A percentile compares a stretch with the other conserved stretches of the same genome.
phyloP scores from a whole-genome alignment of 768 basidiomycete species.

The Tylopilus sp. region DNA sequence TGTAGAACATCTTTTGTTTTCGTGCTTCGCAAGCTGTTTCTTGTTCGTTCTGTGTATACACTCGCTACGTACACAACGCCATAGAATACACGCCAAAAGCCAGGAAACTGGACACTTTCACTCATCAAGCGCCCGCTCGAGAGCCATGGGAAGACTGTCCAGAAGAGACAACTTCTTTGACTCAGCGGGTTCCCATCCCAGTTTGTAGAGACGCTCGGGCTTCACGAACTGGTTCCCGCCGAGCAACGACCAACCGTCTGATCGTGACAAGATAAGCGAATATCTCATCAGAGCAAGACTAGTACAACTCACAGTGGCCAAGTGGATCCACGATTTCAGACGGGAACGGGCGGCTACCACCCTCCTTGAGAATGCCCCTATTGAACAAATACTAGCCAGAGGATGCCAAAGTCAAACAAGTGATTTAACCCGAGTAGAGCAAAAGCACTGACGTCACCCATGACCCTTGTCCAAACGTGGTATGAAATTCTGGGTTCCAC shows the following conservation, averaged over 20 bases:
- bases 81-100: constrained; percentile 1
- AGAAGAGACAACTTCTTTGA: constrained; percentile 25
- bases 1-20: constrained; percentile 1
- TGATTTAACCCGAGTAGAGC: background rate
- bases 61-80: background rate
- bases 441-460: constrained; percentile 35
- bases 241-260: constrained; percentile 41
- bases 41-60: constrained; percentile 8
- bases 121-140: constrained; percentile 21
- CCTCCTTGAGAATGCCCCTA: constrained; percentile 33
- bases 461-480: constrained; percentile 29
- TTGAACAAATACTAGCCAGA: constrained; percentile 29
- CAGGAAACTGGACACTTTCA: background rate
- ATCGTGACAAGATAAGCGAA: background rate
- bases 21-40: background rate
- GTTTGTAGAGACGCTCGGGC: constrained; percentile 32
- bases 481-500: constrained; percentile 29
- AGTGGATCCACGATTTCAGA: constrained; percentile 33
- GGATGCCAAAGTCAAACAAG: background rate
- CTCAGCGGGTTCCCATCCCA: constrained; percentile 39
- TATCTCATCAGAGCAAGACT: background rate
- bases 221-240: constrained; percentile 38
- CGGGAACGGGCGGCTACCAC: constrained; percentile 33
- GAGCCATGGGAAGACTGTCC: constrained; percentile 29
- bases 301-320: constrained; percentile 35